Evolutionary conservation across 352 stramenopile genomes (phyloP).

Genomic region (Phytophthora uliginosa): DNA sequence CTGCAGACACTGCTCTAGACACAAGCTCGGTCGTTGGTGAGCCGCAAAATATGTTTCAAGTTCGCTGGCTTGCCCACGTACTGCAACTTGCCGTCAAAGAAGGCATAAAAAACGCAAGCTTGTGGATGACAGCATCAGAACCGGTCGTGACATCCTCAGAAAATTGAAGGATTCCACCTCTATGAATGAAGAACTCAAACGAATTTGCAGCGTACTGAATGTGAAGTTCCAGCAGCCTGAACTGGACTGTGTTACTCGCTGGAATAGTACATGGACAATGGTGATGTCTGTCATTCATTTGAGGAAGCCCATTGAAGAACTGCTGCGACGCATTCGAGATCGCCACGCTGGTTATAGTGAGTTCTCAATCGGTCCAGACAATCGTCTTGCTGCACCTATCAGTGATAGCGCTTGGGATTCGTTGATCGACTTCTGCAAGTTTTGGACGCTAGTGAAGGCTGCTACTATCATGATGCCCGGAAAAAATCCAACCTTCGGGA

Average conservation of each 20-base stretch:
- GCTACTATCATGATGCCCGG: constrained; percentile 19
- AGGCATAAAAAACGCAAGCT: constrained; percentile 10
- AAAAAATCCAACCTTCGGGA: constrained; percentile 24
- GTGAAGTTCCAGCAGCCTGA: constrained; percentile 3
- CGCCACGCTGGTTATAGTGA: constrained; percentile 14
- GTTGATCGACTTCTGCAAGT: constrained; percentile 4
- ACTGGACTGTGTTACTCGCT: constrained; percentile 14
- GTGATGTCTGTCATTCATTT: constrained; percentile 2
- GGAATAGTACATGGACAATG: constrained; percentile 23
- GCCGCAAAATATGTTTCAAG: too few relatives aligned
- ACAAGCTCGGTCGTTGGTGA: neutral
- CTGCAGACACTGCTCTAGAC: neutral
- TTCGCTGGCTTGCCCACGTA: constrained; percentile 7
- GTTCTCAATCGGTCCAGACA: constrained; percentile 6
- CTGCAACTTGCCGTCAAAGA: constrained; percentile 24
- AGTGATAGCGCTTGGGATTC: neutral
- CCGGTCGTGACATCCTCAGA: constrained; percentile 7
- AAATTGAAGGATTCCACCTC: constrained; percentile 7
- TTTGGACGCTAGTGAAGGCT: constrained; percentile 26
- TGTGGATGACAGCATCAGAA: constrained; percentile 9
- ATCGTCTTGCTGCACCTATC: neutral
- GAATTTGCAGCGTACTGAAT: constrained; percentile 3
- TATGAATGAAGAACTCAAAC: constrained; percentile 1
- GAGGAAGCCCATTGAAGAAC: constrained; percentile 8
- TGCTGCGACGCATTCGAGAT: constrained; percentile 12